phyloP scores from a whole-genome alignment of 2,329 filamentous ascomycete genomes.

The Trichophyton simii region DNA sequence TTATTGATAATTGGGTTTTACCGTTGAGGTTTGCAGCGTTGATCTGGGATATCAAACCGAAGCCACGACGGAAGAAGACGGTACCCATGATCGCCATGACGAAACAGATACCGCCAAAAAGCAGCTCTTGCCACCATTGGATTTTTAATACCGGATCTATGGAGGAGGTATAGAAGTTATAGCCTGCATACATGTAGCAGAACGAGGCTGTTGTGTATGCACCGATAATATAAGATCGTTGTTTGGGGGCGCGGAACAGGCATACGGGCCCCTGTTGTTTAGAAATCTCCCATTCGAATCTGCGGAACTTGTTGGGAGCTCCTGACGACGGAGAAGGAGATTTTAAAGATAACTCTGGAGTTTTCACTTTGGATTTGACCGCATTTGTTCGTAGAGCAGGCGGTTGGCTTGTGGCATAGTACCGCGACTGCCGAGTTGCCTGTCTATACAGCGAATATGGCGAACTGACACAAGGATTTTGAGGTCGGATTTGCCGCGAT shows the following conservation, averaged over 20 bases:
- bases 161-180: conserved; percentile 41
- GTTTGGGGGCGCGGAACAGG: conserved; percentile 53
- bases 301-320: conserved; percentile 8
- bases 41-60: conserved; percentile 46
- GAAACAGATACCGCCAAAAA: conserved; percentile 47
- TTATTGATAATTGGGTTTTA: conserved; percentile 24
- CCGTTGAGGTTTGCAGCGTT: conserved; percentile 35
- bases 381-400: neutral
- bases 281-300: conserved; percentile 33
- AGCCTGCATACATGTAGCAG: conserved; percentile 40
- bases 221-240: conserved; percentile 49
- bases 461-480: neutral
- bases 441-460: neutral
- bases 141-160: conserved; percentile 41
- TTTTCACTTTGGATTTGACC: conserved; percentile 4
- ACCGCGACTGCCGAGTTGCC: neutral
- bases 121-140: conserved; percentile 44
- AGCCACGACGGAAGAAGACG: conserved; percentile 47
- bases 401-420: neutral
- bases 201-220: conserved; percentile 46
- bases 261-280: conserved; percentile 41
- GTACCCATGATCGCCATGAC: conserved; percentile 49
- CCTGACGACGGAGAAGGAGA: neutral
- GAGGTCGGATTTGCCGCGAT: neutral
- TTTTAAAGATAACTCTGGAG: conserved; percentile 4